A percentile compares a stretch with the other conserved stretches of the same genome.
Evolutionary conservation across 106 monocot genomes (phyloP).

Genomic region (Iris macrosiphon): DNA sequence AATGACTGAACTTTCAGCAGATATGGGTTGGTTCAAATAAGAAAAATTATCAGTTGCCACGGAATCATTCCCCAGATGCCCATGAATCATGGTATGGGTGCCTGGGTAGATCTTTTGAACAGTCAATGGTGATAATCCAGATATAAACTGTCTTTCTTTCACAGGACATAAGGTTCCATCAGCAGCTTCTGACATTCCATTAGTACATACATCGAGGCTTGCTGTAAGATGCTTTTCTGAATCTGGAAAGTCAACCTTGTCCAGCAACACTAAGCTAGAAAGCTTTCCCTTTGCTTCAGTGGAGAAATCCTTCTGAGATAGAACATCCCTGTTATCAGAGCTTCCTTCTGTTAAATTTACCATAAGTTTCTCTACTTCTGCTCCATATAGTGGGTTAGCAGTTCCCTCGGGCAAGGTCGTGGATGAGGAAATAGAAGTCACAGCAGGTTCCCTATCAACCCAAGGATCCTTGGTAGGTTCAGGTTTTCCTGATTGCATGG

Average conservation of each 20-base stretch:
- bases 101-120: slow-evolving; percentile 3
- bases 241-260: slow-evolving; percentile 7
- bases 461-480: slow-evolving; percentile 4
- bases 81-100: not conserved
- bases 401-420: not conserved
- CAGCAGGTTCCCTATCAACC: slow-evolving; percentile 8
- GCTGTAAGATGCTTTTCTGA: no score
- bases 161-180: not conserved
- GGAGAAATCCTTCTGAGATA: slow-evolving; percentile 9
- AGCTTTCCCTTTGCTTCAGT: slow-evolving; percentile 1
- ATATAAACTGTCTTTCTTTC: slow-evolving; percentile 11
- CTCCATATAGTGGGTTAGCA: not conserved
- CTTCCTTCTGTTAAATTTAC: slow-evolving; percentile 1
- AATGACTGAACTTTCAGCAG: slow-evolving; percentile 16
- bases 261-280: not conserved
- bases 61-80: slow-evolving; percentile 18
- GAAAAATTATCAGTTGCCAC: slow-evolving; percentile 15
- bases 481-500: not conserved
- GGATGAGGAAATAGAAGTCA: not conserved
- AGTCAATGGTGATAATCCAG: not conserved
- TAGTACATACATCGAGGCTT: slow-evolving; percentile 1
- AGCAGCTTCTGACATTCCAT: slow-evolving; percentile 4
- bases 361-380: not conserved
- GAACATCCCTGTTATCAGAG: not conserved
- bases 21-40: slow-evolving; percentile 14